A percentile compares a stretch with the other conserved stretches of the same genome.
Conservation (phyloP, 148 eudicot species). For the Heliosperma pusillum region DNA sequence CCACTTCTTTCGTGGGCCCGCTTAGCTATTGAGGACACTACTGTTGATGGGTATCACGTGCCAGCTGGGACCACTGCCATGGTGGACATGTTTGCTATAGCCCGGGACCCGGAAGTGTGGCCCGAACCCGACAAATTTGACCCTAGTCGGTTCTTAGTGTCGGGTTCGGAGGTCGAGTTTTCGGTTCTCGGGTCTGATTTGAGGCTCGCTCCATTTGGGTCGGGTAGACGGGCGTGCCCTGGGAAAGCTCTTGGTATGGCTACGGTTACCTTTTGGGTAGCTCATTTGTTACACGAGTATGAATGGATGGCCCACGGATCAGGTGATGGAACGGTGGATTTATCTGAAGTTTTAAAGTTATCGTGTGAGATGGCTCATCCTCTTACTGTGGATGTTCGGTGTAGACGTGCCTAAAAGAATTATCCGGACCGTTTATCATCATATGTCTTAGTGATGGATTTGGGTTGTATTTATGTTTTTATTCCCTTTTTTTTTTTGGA, state of each 20-base stretch:
- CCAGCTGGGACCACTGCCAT: slow-evolving; percentile 66
- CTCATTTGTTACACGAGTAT: slow-evolving; percentile 54
- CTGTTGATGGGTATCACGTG: slow-evolving; percentile 47
- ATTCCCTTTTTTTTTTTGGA: not conserved
- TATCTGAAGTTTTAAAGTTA: slow-evolving; percentile 54
- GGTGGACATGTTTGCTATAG: slow-evolving; percentile 72
- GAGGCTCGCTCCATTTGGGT: slow-evolving; percentile 77
- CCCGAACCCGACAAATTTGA: slow-evolving; percentile 37
- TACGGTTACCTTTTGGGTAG: slow-evolving; percentile 71
- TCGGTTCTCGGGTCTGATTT: slow-evolving; percentile 61
- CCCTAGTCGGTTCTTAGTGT: slow-evolving; percentile 40
- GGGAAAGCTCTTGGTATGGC: slow-evolving; percentile 65
- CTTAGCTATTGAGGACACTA: slow-evolving; percentile 40
- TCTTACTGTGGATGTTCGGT: slow-evolving; percentile 33
- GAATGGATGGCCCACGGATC: slow-evolving; percentile 31
- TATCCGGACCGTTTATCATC: not conserved
- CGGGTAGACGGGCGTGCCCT: slow-evolving; percentile 72
- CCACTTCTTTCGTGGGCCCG: slow-evolving; percentile 78
- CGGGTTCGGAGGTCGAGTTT: slow-evolving; percentile 20
- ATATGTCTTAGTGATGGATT: not conserved
- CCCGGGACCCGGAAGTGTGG: slow-evolving; percentile 50
- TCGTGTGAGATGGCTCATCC: slow-evolving; percentile 80
- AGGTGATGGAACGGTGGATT: slow-evolving; percentile 29
- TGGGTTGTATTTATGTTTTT: not conserved
- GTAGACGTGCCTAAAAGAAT: slow-evolving; percentile 26